Base-by-base conservation (phyloP, 306 rosid species). In the Acacia crassicarpa region DNA sequence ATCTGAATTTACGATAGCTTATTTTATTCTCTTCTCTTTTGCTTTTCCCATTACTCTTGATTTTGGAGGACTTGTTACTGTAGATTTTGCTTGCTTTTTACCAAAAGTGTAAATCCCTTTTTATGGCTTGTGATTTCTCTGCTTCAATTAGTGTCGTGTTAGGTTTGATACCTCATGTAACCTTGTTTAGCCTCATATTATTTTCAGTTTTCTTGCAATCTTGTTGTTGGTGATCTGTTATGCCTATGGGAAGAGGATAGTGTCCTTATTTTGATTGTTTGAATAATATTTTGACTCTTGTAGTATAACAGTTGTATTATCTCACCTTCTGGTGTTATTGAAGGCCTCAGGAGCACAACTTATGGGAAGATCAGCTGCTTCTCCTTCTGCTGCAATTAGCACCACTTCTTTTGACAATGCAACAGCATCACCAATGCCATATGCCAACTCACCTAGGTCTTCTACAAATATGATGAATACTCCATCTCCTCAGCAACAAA, bases 361-460 rank as follows among this genome's bases (percentile, higher is more conserved):
- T 84, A 82, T 91, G 87, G 98, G 93, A 89, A 95, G 99, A 87
- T 86, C 99, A 27, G 97, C 91, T 76, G 95, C 98, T 53, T 95
- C 97, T 77, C 98, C 99, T 81, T 84, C 92, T 85, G 92, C 93
- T 78, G 89, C 90, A 77, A 79, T 92, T 13, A 90, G 84, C 79
- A 77, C 92, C 53, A 77, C 97, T 78, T 87, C 91, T 83, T 95
- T 93, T 80, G 99, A 95, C 67, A 90, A 87, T 81, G 86, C 93
- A 45, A 82, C 98, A 35, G 87, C 94, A 4, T 91, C 99, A 40
- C 98, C 99, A 9, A 76, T 93, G 72, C 95, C 95, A 35, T 95
- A 91, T 87, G 99, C 99, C 68, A 95, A 95, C 87, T 95, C 99
- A 45, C 98, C 99, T 27, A 91, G 97, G 86, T 93, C 99, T 80